Conservation (phyloP, 441 rosid species). For the Populus hybrid region DNA sequence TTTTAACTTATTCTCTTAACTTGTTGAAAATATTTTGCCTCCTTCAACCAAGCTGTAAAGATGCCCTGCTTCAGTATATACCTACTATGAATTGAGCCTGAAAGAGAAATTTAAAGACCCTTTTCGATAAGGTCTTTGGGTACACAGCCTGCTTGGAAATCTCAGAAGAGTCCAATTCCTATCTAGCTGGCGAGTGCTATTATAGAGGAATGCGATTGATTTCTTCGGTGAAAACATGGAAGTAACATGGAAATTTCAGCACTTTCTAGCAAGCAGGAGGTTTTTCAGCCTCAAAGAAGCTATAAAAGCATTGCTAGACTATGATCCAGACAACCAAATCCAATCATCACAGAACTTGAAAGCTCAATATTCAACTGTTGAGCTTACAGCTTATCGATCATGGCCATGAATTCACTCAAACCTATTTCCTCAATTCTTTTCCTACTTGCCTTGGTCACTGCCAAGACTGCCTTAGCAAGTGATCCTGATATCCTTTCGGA, state of each 20-base stretch:
- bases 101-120: background rate
- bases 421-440: background rate
- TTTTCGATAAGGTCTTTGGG: background rate
- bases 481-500: slow-evolving; percentile 22
- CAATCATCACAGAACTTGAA: background rate
- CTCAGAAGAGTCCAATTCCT: background rate
- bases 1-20: background rate
- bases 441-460: background rate
- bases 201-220: background rate
- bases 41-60: background rate
- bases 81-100: background rate
- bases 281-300: background rate
- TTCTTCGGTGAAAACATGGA: background rate
- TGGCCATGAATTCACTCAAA: background rate
- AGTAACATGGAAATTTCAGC: background rate
- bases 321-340: background rate
- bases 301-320: background rate
- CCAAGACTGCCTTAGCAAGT: background rate
- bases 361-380: background rate
- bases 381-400: background rate
- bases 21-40: background rate
- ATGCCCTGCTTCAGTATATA: background rate
- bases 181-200: background rate
- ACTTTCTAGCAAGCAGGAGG: background rate
- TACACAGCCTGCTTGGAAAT: background rate